Evolutionary conservation across 805 yeast genomes (phyloP).

Genomic region (Kuraishia piskuri): DNA sequence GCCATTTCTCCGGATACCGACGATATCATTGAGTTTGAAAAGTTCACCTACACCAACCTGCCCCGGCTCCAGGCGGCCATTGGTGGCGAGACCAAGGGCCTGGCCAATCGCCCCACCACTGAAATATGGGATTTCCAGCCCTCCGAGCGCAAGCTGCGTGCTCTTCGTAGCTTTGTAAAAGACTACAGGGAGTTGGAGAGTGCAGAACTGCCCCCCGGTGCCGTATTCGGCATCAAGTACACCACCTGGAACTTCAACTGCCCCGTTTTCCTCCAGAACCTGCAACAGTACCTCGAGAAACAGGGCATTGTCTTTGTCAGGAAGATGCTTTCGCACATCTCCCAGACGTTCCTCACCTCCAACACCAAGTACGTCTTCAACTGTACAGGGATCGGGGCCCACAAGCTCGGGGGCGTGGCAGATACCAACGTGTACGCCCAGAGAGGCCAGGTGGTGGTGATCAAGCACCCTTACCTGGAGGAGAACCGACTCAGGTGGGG

Average conservation of each 20-base stretch:
- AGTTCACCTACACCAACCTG: slow-evolving; percentile 45
- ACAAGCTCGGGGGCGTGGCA: slow-evolving; percentile 51
- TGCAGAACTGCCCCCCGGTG: slow-evolving; percentile 40
- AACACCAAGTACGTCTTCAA: slow-evolving; percentile 50
- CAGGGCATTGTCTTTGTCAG: slow-evolving; percentile 46
- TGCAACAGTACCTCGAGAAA: slow-evolving; percentile 33
- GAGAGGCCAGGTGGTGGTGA: slow-evolving; percentile 72
- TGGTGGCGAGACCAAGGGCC: slow-evolving; percentile 43
- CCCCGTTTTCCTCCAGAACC: slow-evolving; percentile 46
- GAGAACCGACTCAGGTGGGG: slow-evolving; percentile 59
- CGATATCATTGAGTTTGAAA: slow-evolving; percentile 42
- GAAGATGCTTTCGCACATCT: slow-evolving; percentile 39
- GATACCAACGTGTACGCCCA: slow-evolving; percentile 62
- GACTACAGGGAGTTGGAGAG: slow-evolving; percentile 31
- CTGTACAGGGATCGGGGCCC: slow-evolving; percentile 72
- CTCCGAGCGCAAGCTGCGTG: slow-evolving; percentile 33
- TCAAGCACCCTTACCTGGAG: slow-evolving; percentile 58
- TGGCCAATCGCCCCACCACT: slow-evolving; percentile 44
- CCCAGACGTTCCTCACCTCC: slow-evolving; percentile 36
- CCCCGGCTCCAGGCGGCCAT: slow-evolving; percentile 30
- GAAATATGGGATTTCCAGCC: slow-evolving; percentile 53
- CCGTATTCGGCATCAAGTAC: slow-evolving; percentile 45
- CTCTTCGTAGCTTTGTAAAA: slow-evolving; percentile 39
- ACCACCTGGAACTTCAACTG: slow-evolving; percentile 67
- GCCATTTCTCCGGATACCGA: slow-evolving; percentile 52